Base-by-base conservation (phyloP, 202 grass and related monocot genomes). In the Carex arenaria region DNA sequence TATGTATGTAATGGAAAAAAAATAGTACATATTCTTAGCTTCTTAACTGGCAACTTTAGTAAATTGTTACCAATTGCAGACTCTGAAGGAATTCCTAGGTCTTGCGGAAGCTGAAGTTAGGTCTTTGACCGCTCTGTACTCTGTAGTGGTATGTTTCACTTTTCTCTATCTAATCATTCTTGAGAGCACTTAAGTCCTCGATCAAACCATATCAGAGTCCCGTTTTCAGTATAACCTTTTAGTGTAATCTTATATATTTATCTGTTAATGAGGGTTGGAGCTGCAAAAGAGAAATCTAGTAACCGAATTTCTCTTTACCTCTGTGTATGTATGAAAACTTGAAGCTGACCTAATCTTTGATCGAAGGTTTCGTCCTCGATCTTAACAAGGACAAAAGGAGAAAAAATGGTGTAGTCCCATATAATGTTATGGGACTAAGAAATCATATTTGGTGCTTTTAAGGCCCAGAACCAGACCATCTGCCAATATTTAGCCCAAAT, bases 21-120 rank as follows among this genome's bases (percentile, higher is more conserved):
- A 45, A 55, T 9, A 19, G 38, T n/a, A 82, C 47, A 74, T 65
- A 47, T 74, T 49, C 31, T 19, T 80, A 34, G 31, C 5, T 84
- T 61, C 47, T 52, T 52, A 31, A 61, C 69, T 34, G 62, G 12
- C 5, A 67, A 81, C 63, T 59, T 81, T 71, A 10, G 78, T 56
- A 79, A 62, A 13, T 65, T 57, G 34, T 31, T 38, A 83, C 81
- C 84, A 14, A n/a, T 89, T 75, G 63, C 85, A 96, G 93, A 96
- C 90, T 86, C 82, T 96, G 87, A 91, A 91, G 81, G 87, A 90
- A 80, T 96, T 96, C 84, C 83, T 93, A 38, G 80, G 65, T 86
- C 77, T 89, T 73, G 89, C 93, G 59, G 89, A 91, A 90, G 80
- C 93, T 91, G 89, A 96, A 89, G 87, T 88, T 72, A 91, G 93